Evolutionary conservation across 345 rosid species (phyloP).

Genomic region (Sapria himalayana): DNA sequence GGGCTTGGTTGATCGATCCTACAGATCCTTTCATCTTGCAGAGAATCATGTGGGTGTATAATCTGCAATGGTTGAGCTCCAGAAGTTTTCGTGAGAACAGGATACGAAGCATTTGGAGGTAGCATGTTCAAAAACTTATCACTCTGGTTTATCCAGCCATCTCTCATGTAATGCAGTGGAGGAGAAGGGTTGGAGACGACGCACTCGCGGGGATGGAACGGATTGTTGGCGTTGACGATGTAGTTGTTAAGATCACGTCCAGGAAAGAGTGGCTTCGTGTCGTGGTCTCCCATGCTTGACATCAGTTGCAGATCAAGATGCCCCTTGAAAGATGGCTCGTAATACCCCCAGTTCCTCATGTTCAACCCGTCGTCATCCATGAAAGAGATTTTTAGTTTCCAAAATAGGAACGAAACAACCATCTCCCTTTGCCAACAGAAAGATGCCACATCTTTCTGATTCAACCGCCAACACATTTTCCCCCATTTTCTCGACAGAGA

Average conservation of each 20-base stretch:
- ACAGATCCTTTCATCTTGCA: constrained; percentile 8
- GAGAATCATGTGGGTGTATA: constrained; percentile 6
- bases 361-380: constrained; percentile 13
- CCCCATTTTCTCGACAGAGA: too few relatives aligned
- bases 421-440: too few relatives aligned
- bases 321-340: constrained; percentile 12
- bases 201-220: constrained; percentile 8
- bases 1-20: constrained; percentile 8
- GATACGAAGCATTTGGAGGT: constrained; percentile 6
- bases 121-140: constrained; percentile 9
- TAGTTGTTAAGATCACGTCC: constrained; percentile 8
- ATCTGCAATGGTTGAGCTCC: constrained; percentile 8
- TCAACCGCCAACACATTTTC: too few relatives aligned
- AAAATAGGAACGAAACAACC: too few relatives aligned
- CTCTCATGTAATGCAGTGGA: constrained; percentile 11
- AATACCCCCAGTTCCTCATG: constrained; percentile 16
- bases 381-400: too few relatives aligned
- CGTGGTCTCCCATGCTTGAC: constrained; percentile 7
- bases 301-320: constrained; percentile 14
- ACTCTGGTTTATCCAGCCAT: constrained; percentile 12
- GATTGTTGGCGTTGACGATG: constrained; percentile 5
- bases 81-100: constrained; percentile 9
- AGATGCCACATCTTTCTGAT: too few relatives aligned
- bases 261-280: constrained; percentile 6
- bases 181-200: constrained; percentile 3